A percentile compares a stretch with the other conserved stretches of the same genome.
phyloP scores from a whole-genome alignment of 1,284 basidiomycete species.

The Ustilago curta region DNA sequence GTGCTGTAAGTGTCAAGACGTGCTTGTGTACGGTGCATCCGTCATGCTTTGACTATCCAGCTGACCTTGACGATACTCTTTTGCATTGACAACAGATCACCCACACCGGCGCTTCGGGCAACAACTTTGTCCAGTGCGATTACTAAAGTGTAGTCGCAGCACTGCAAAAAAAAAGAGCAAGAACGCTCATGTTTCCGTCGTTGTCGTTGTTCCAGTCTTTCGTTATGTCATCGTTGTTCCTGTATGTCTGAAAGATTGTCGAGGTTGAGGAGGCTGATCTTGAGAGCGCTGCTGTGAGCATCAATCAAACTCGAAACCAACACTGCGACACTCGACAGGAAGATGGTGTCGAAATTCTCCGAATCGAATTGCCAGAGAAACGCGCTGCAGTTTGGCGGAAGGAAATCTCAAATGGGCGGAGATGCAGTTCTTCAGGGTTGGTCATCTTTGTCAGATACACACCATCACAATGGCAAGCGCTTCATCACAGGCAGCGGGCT shows the following conservation, averaged over 20 bases:
- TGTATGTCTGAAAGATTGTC: background rate
- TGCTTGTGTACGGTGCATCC: no score
- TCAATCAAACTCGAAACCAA: no score
- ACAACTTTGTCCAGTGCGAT: constrained; percentile 55
- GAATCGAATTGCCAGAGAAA: constrained; percentile 19
- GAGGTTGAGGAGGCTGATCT: no score
- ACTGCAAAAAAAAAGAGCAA: constrained; percentile 1
- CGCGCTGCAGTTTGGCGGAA: no score
- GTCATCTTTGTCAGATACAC: background rate
- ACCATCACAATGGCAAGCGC: constrained; percentile 7
- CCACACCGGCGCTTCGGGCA: constrained; percentile 55
- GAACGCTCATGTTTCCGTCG: background rate
- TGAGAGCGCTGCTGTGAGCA: no score
- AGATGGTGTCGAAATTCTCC: constrained; percentile 10
- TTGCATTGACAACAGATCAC: constrained; percentile 34
- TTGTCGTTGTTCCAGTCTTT: background rate
- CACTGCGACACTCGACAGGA: no score
- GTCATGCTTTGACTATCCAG: background rate
- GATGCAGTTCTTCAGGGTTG: no score
- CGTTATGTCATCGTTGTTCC: background rate
- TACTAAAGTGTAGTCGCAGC: constrained; percentile 21
- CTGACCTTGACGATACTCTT: background rate
- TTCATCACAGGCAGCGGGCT: background rate
- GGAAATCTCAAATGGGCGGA: no score
- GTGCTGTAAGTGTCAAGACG: constrained; percentile 30